Evolutionary conservation across 1,284 basidiomycete species (phyloP).

Genomic region (Tetrapyrgos nigripes): DNA sequence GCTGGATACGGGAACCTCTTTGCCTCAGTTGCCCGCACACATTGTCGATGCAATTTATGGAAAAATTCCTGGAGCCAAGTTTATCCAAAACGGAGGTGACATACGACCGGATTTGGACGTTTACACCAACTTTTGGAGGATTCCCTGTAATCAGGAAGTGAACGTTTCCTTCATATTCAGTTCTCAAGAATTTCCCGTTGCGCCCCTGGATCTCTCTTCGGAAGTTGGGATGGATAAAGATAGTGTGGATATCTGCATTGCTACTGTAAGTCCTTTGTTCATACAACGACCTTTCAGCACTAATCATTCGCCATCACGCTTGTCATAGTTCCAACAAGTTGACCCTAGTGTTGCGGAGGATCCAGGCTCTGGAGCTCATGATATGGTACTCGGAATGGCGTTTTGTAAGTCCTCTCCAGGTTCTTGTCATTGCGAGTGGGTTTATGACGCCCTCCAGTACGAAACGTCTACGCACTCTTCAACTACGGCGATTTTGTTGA

Average conservation of each 20-base stretch:
- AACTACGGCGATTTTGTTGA: conserved; percentile 44
- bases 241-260: not conserved
- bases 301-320: not conserved
- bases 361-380: conserved; percentile 23
- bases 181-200: conserved; percentile 8
- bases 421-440: not conserved
- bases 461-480: conserved; percentile 40
- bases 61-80: not conserved
- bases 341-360: conserved; percentile 10
- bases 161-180: conserved; percentile 8
- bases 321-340: conserved; percentile 36
- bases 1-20: conserved; percentile 8
- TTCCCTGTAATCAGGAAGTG: conserved; percentile 11
- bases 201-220: conserved; percentile 6
- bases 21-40: not conserved
- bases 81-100: not conserved
- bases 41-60: not conserved
- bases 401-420: conserved; percentile 32
- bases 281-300: not conserved
- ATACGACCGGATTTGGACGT: not conserved
- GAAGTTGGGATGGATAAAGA: not conserved
- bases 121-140: not conserved
- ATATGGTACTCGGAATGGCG: conserved; percentile 39
- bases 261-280: not conserved
- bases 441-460: conserved; percentile 36